Conservation (phyloP, 2,329 filamentous ascomycete genomes). For the Curvularia sp. region DNA sequence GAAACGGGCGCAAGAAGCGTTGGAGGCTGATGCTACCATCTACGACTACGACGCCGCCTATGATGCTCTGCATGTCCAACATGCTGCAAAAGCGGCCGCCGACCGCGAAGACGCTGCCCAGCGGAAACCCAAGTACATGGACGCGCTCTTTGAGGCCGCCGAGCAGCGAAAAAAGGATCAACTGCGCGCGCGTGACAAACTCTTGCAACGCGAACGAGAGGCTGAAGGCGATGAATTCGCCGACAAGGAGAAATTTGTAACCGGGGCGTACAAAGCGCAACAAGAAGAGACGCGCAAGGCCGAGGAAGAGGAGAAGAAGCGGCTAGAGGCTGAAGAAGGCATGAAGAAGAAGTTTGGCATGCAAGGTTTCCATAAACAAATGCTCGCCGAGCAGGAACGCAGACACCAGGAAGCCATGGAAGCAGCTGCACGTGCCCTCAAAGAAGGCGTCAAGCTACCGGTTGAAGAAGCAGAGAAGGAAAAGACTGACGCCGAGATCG, state of each 20-base stretch:
- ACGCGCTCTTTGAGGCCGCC: slow-evolving; percentile 73
- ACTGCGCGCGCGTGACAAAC: slow-evolving; percentile 79
- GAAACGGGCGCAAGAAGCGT: slow-evolving; percentile 69
- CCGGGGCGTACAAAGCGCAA: slow-evolving; percentile 80
- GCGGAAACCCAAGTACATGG: slow-evolving; percentile 80
- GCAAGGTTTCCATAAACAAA: slow-evolving; percentile 77
- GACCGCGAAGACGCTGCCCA: slow-evolving; percentile 63
- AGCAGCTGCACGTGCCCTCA: slow-evolving; percentile 62
- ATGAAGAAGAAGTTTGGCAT: slow-evolving; percentile 74
- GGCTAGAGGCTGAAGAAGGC: slow-evolving; percentile 70
- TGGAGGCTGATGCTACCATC: slow-evolving; percentile 73
- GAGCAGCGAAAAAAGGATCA: slow-evolving; percentile 80
- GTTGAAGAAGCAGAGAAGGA: slow-evolving; percentile 40
- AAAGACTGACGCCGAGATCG: slow-evolving; percentile 68
- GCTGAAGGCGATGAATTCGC: slow-evolving; percentile 81
- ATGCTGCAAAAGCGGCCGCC: slow-evolving; percentile 64
- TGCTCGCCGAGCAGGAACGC: slow-evolving; percentile 74
- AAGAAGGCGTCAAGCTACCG: slow-evolving; percentile 44
- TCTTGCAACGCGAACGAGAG: slow-evolving; percentile 77
- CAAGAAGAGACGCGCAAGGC: slow-evolving; percentile 75
- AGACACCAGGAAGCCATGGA: slow-evolving; percentile 73
- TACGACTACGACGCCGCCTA: slow-evolving; percentile 88
- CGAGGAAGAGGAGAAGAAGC: slow-evolving; percentile 73
- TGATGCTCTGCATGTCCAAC: slow-evolving; percentile 70
- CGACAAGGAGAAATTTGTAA: slow-evolving; percentile 87